Base-by-base conservation (phyloP, 805 yeast species). In the Wickerhamiella occidentalis region DNA sequence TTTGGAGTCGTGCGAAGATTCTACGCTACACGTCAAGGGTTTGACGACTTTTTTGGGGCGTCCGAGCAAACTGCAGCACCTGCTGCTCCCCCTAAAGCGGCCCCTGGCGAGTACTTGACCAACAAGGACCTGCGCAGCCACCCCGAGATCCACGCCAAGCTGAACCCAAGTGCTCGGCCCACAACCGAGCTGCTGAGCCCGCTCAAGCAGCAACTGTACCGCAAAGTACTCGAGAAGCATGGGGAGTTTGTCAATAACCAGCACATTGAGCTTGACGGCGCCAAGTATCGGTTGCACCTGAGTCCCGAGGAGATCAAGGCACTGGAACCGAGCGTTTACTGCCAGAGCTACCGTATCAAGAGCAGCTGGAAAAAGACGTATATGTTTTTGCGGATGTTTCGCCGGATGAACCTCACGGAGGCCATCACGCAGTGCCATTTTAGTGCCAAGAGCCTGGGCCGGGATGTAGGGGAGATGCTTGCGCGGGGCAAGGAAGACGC, bases 401-500 rank as follows among this genome's bases (percentile, higher is more conserved):
- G 85, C 51, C 81, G 81, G 29, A 68, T 83, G 66, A 74, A 78
- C 48, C 78, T 85, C 30, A 76, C 79, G 57, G 77, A 76, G 40
- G 97, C 96, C 47, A 82, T 90, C 57, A 85, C 90, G 37, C 96
- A 88, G 68, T 80, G 88, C 58, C 96, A 90, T 65, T 90, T 90
- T 71, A 78, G 79, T 63, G 74, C 79, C 44, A 86, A 85, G 68
- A 78, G 81, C 58, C 76, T 87, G 65, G 77, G 94, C 28, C 74
- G 80, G 50, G 95, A 87, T 55, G 73, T 87, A 49, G 88, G 80
- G 47, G 82, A 78, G 54, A 68, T 88, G 66, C 72, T 90, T 54
- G 78, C 79, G 59, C 70, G 76, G 46, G 95, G 94, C 8, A 60
- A 85, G 29, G 72, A 76, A 43, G 86, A 85, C 59, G 86, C 88